phyloP scores from a whole-genome alignment of 2,329 filamentous ascomycete species.

The Fusarium nisikadoi region DNA sequence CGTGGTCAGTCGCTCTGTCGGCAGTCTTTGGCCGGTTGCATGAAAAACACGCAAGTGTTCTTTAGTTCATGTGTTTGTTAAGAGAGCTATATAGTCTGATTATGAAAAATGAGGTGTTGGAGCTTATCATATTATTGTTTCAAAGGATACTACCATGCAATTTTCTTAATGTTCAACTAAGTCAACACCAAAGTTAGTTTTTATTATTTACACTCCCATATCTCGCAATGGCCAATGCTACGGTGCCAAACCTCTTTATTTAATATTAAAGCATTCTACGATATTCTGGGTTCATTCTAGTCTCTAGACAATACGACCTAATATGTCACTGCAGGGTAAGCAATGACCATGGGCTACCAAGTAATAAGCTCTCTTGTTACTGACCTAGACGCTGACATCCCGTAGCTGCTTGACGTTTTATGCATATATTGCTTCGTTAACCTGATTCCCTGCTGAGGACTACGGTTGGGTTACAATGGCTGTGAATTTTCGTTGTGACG shows the following conservation, averaged over 20 bases:
- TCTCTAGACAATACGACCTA: not conserved
- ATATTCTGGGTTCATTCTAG: not conserved
- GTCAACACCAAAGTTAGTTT: not conserved
- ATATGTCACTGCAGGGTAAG: not conserved
- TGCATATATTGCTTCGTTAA: not conserved
- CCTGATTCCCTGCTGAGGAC: not conserved
- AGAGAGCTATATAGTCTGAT: not conserved
- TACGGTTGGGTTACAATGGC: not conserved
- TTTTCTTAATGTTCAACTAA: not conserved
- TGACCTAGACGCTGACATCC: not conserved
- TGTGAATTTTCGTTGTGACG: not conserved
- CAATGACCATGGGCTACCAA: not conserved
- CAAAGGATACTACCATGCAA: not conserved
- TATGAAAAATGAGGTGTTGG: not conserved
- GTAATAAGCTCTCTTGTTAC: not conserved
- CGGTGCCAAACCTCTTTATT: not conserved
- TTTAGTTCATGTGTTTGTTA: not conserved
- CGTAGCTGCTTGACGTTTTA: not conserved
- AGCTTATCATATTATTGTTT: not conserved
- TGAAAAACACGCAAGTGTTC: not conserved
- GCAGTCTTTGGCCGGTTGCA: not conserved
- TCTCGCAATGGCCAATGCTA: not conserved
- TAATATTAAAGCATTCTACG: not conserved
- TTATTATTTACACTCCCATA: not conserved
- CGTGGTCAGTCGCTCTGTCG: not conserved